Base-by-base conservation (phyloP, 768 basidiomycete genomes). In the Pleurotus tuoliensis region DNA sequence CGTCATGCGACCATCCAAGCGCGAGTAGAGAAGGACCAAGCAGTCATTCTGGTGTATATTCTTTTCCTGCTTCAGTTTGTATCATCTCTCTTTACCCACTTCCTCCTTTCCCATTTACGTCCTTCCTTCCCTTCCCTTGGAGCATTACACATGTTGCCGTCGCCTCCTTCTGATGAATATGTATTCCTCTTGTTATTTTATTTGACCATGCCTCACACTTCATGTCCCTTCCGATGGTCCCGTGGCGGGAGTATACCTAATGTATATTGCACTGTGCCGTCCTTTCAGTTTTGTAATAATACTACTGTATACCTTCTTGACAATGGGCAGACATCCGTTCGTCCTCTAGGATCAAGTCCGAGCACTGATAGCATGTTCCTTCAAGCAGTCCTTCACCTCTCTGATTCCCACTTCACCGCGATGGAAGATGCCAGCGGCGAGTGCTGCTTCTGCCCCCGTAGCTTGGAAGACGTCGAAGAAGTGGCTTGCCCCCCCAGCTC, bases 391-490 rank as follows among this genome's bases (percentile, higher is more conserved):
- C 73, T 98, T 99, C 56, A 98, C 90, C 48, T 90, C 86, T 46
- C 73, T 71, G 59, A 99, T 95, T 41, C 72, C 77, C 3, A 99
- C 96, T 69, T 98, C 90, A 46, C 79, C 82, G 30, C 97, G 76
- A 70, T 99, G 97, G 71, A 99, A 99, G 62, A 98, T 97, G 1
- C 97, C 97, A 9, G 97, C 97, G 8, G 97, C 97, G 56, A 99
- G 72, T 1, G 90, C 97, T 45, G 97, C 93, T 70, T 96, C 94
- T 1, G 87, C 94, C 3, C 74, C 79, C 3, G 94, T 94, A 62
- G 80, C 71, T 56, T 75, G 66, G 70, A 99, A 99, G 15, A 94
- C 89, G 48, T 92, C 82, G n/a, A 85, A 79, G 67, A 99, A 98
- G 72, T 99, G 92, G 46, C 82, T 81, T 30, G 76, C 73, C 47